Base-by-base conservation (phyloP, 768 basidiomycete genomes). In the Trametopsis cervina region DNA sequence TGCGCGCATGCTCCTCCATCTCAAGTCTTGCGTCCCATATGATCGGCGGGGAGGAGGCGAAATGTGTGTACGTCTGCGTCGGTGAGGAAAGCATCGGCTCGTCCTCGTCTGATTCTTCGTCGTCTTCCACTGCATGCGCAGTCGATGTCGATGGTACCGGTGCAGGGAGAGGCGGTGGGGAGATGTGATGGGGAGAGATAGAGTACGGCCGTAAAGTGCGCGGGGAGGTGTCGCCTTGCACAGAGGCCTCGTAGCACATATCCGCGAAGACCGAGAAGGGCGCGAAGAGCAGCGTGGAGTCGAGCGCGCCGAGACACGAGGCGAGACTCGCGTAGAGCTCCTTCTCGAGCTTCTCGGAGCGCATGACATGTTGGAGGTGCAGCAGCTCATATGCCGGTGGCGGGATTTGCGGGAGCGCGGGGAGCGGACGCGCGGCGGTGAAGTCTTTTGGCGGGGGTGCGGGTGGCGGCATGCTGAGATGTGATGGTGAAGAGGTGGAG, bases 261-360 rank as follows among this genome's bases (percentile, higher is more conserved):
- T 73, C 73, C 3, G 69, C 68, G 53, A 72, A 74, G 21, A 70
- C 63, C 21, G 70, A 68, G 2, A 63, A 56, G 9, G 72, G 72
- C 0, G 65, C 63, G 24, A 66, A 56, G 10, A 74, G 64, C 0
- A 73, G 66, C 50, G 71, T 66, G 18, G 71, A 62, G 56, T 74
- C 72, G 29, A 74, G 67, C 33, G 63, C 62, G 49, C 70, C 60
- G 18, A 74, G 64, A 52, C 71, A 71, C 5, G 65, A 55, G 7
- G 64, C 60, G 57, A 50, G 49, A 5, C 37, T 39, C 4, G 35
- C 10, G 38, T 50, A 45, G 4, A 44, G 49, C 20, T 50, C 49
- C 9, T 20, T 39, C 6, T 33, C 23, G 23, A 18, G 15, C 37
- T 44, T 50, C 9, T 29, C 26, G n/a, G n/a, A n/a, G n/a, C n/a